Conservation (phyloP, 371 early-diverging fungal species). For the Rhizopus delemar region DNA sequence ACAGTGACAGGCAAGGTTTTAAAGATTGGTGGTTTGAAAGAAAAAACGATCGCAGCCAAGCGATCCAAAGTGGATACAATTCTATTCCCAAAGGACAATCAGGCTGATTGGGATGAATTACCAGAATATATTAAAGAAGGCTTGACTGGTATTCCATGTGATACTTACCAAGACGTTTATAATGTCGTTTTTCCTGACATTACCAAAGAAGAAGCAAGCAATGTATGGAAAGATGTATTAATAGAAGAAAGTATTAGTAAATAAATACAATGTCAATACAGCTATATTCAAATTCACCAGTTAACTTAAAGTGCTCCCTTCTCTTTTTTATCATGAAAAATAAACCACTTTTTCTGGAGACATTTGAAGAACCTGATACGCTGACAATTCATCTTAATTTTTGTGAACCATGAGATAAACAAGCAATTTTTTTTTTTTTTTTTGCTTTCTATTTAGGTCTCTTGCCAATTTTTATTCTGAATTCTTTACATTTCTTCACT, state of each 20-base stretch:
- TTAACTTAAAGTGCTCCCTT: neutral
- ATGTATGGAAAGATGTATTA: slow-evolving; percentile 25
- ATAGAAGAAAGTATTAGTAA: slow-evolving; percentile 15
- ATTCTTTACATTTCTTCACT: too few relatives aligned
- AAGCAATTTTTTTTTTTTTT: too few relatives aligned
- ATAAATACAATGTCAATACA: neutral
- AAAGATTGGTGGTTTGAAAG: slow-evolving; percentile 96
- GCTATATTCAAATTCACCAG: neutral
- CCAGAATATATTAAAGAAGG: slow-evolving; percentile 91
- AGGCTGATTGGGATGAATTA: slow-evolving; percentile 93
- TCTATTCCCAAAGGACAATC: slow-evolving; percentile 88
- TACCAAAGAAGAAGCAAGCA: slow-evolving; percentile 25
- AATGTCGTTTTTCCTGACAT: slow-evolving; percentile 27
- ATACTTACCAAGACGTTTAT: slow-evolving; percentile 78
- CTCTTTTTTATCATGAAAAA: too few relatives aligned
- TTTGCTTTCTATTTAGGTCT: too few relatives aligned
- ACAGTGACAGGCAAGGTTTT: slow-evolving; percentile 95
- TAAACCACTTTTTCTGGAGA: neutral
- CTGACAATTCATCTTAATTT: neutral
- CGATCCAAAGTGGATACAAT: slow-evolving; percentile 88
- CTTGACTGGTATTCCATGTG: slow-evolving; percentile 79
- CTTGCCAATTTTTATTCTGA: too few relatives aligned
- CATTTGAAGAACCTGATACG: neutral
- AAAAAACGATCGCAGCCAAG: slow-evolving; percentile 97
- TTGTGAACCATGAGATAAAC: neutral